Conservation (phyloP, 2,329 filamentous ascomycete species). For the Mycocentrospora acerina region DNA sequence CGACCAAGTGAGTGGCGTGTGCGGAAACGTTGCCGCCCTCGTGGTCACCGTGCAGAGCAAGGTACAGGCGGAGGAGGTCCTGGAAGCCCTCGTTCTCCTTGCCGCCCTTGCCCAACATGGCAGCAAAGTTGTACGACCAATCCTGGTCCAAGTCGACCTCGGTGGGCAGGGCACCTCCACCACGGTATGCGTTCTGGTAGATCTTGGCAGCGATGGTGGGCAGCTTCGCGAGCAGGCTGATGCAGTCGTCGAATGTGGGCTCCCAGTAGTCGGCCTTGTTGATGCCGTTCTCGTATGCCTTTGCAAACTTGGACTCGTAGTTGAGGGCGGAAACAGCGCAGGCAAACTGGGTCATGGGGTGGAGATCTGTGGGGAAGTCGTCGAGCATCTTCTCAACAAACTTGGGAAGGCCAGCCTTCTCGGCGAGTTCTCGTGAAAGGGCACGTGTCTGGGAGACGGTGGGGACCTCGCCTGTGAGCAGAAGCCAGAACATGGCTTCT, state of each 20-base stretch:
- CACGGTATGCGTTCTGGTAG: slow-evolving; percentile 85
- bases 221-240: slow-evolving; percentile 91
- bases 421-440: slow-evolving; percentile 83
- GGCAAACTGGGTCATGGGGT: slow-evolving; percentile 98
- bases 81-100: slow-evolving; percentile 92
- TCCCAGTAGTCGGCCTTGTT: slow-evolving; percentile 99
- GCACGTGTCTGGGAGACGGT: slow-evolving; percentile 76
- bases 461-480: slow-evolving; percentile 90
- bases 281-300: slow-evolving; percentile 85
- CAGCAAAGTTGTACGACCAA: slow-evolving; percentile 98
- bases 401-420: slow-evolving; percentile 77
- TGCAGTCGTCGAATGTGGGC: slow-evolving; percentile 92
- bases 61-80: slow-evolving; percentile 88
- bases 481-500: slow-evolving; percentile 99
- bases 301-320: slow-evolving; percentile 90
- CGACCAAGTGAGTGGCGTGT: slow-evolving; percentile 91
- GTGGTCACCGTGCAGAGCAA: slow-evolving; percentile 96
- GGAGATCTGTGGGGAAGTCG: slow-evolving; percentile 82
- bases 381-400: slow-evolving; percentile 89
- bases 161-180: slow-evolving; percentile 72
- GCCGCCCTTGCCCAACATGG: slow-evolving; percentile 88
- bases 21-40: slow-evolving; percentile 98
- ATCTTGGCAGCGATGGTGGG: slow-evolving; percentile 97
- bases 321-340: slow-evolving; percentile 95
- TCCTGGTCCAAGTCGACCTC: slow-evolving; percentile 82